Evolutionary conservation across 225 moss, liverwort and hornwort species (phyloP), one percentile per base, ranked within the genome.

Genomic region (Marchantia paleacea): DNA sequence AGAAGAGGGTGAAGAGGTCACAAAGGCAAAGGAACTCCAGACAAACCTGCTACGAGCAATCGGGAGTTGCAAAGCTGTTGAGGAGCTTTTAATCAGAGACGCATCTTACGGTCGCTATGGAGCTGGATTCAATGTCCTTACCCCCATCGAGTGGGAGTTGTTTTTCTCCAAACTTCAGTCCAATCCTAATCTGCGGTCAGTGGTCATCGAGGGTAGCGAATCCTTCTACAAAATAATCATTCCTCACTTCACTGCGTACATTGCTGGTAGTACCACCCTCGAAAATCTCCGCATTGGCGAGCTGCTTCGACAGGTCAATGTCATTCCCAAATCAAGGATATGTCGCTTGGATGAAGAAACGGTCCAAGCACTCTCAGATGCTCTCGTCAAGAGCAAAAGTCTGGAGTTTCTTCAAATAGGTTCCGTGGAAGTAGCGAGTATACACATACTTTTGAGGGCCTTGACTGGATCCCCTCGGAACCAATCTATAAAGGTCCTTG

Each of bases 141-240:
- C 54, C 15, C 55, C 75, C 28, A 75, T 75, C 31, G 75, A 75
- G 29, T 75, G 75, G 75, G 75, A 75, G 58, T 75, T 75, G 55
- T 75, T 75, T 57, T 75, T 75, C 58, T 55, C 75, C 7, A 75
- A 75, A 57, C 30, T 75, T 55, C 75, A 55, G 18, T 57, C 55
- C 19, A 75, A 75, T 58, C 55, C 55, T 29, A 57, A 29, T 30
- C 75, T 75, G 20, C 75, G 75, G 28, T 75, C 75, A 18, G 75
- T 75, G 7, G 55, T 75, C 29, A 55, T 75, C 28, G 75, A 75
- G 53, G 75, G 75, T 15, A 75, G 75, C 14, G 15, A 55, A 57
- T 29, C 31, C 20, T 75, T 75, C 30, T 58, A 55, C 12, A 55
- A 75, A 15, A 31, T 57, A 14, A 24, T 75, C 20, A 55, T 75